phyloP scores from a whole-genome alignment of 805 yeast genomes.

The Maudiozyma turicensis region DNA sequence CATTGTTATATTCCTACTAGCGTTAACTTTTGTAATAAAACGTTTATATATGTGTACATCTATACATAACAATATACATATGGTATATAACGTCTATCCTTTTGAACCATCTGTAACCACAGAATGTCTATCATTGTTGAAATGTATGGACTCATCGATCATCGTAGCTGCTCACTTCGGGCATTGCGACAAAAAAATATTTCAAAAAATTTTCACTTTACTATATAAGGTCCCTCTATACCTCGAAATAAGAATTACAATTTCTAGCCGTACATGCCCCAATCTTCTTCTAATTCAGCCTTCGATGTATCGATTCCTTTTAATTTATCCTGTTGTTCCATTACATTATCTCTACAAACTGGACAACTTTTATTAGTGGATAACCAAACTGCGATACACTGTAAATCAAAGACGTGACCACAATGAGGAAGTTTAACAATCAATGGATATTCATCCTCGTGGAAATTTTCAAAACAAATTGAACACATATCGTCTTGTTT shows the following conservation, averaged over 20 bases:
- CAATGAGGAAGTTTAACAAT: conserved; percentile 72
- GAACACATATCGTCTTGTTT: conserved; percentile 58
- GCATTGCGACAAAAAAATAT: too few species aligned
- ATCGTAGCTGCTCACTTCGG: too few species aligned
- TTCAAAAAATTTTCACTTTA: too few species aligned
- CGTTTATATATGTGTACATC: neutral
- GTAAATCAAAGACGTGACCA: conserved; percentile 74
- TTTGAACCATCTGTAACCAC: too few species aligned
- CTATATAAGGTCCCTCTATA: too few species aligned
- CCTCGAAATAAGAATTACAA: too few species aligned
- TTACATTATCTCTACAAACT: conserved; percentile 67
- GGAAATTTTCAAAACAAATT: conserved; percentile 67
- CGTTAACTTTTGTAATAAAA: too few species aligned
- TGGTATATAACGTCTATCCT: too few species aligned
- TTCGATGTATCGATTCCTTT: conserved; percentile 35
- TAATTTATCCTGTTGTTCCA: conserved; percentile 33
- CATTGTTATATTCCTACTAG: conserved; percentile 35
- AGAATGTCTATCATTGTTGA: too few species aligned
- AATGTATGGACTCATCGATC: too few species aligned
- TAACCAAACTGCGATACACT: conserved; percentile 88
- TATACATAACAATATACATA: neutral
- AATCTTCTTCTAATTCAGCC: conserved; percentile 56
- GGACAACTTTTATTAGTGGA: conserved; percentile 72
- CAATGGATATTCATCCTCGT: conserved; percentile 67
- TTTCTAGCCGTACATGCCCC: conserved; percentile 68